These are phyloP conservation scores for Dactylellina parvicollis DNA, from an alignment of 2,329 filamentous ascomycete genomes.

Conservation along the genomic window DNA sequence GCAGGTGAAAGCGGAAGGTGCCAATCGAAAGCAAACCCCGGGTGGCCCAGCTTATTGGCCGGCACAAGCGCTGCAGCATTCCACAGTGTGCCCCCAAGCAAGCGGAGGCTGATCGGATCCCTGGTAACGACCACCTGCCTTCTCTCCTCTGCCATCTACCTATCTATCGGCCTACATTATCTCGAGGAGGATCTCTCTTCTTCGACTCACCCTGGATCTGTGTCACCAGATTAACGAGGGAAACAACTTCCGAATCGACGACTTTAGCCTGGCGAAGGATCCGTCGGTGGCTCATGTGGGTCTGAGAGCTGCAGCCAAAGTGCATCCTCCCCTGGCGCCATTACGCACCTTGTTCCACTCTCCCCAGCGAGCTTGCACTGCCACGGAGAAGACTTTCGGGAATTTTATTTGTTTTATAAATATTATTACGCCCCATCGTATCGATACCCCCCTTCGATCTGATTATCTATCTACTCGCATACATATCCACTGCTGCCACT, in stretches of 20 bases:
- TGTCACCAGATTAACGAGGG: conserved; percentile 6
- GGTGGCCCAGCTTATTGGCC: neutral
- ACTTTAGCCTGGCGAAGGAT: conserved; percentile 10
- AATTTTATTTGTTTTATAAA: neutral
- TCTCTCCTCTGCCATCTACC: neutral
- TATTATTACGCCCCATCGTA: conserved; percentile 3
- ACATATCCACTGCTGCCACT: neutral
- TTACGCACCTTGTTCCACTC: conserved; percentile 6
- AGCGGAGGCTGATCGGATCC: neutral
- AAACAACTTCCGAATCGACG: conserved; percentile 22
- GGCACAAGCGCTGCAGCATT: neutral
- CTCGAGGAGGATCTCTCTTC: neutral
- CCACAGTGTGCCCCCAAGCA: neutral
- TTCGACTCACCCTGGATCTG: conserved; percentile 1
- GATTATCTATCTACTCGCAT: neutral
- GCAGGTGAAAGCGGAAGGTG: conserved; percentile 19
- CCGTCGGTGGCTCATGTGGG: neutral
- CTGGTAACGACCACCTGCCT: neutral
- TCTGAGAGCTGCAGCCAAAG: conserved; percentile 1
- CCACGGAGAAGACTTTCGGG: neutral
- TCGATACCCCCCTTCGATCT: conserved; percentile 7
- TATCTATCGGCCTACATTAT: neutral
- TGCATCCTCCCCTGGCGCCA: conserved; percentile 7
- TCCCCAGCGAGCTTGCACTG: neutral
- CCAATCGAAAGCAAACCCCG: conserved; percentile 1